Evolutionary conservation across 2,329 filamentous ascomycete species (phyloP), one percentile per base, ranked within the genome.

Genomic region (Diaporthe velutina): DNA sequence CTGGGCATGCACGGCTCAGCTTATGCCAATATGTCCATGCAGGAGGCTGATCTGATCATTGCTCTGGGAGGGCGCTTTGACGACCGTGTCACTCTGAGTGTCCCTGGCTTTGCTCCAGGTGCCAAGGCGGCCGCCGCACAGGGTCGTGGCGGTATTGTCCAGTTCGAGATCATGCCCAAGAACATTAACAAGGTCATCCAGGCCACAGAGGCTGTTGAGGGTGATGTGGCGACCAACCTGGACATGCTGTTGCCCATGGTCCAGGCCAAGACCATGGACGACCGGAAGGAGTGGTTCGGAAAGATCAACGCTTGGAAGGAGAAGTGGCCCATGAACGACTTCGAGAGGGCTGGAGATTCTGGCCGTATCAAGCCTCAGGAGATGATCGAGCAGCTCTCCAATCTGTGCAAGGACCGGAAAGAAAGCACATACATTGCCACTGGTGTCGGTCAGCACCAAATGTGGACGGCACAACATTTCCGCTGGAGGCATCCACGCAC

Each of bases 121-220:
- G 97, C 97, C 58, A 97, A 94, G 86, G 91, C 92, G 19, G 97
- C 97, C 0, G 96, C 95, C 6, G 88, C 90, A 15, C 94, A 98
- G 86, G 92, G 92, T 71, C 94, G 95, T 77, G 97, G 97, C 80
- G 97, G 97, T 81, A 98, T 99, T 80, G 91, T 98, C 22, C 96
- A 99, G 85, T 98, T 98, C 81, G 96, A 98, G 83, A 96, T 99
- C 80, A 94, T 98, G 93, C 96, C 97, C 80, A 99, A 99, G 92
- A 98, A 99, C 88, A 98, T 98, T 87, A 98, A 98, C 92, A 99
- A 98, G 90, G 96, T 98, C 55, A 94, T 99, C 19, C 95, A 98
- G 86, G 96, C 96, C 10, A 98, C 94, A 55, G 95, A 98, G 86
- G 96, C 97, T 60, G 93, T 98, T 25, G 96, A 98, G 85, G 97